Evolutionary conservation across 2,329 filamentous ascomycete species (phyloP), one percentile per base, ranked within the genome.

Genomic region (Boeremia exigua): DNA sequence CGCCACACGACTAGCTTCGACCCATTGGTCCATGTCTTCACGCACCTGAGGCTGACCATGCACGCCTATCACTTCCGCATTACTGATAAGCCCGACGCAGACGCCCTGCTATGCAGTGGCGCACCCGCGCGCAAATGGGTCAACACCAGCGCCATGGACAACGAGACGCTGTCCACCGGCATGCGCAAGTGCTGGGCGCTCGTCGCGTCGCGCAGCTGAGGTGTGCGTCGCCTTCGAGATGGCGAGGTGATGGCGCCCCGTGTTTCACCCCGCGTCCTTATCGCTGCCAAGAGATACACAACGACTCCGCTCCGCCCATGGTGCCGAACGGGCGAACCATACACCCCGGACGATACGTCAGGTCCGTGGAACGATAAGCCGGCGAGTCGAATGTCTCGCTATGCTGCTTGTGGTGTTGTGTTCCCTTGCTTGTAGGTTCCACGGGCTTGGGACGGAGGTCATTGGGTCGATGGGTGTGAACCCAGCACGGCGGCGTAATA

Each of bases 161-260:
- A 57, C 5, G 67, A 71, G 50, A 75, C 72, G 27, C 58, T 76
- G 25, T 74, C 72, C 19, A 75, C 72, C 2, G 73, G 73, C 19
- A 76, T 76, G 73, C 68, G 68, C 28, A 66, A 63, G 39, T 75
- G 73, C 56, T 75, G 73, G 73, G 60, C 63, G 3, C 59, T 73
- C 1, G 39, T 69, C 14, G 50, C 57, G 39, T 6, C 28, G 30
- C 36, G 27, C 25, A 14, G 27, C 27, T 39, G 19, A n/a, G 1
- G 4, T 28, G 32, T 25, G 11, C 29, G 9, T 30, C 9, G 29
- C 29, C 9, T 30, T 2, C 19, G 5, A 23, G 19, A 23, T 23
- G 19, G 19, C 3, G 19, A 23, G 19, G 19, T 23, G 19, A 5
- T 23, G 19, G 19, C 19, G 37, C 49, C 38, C 58, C 59, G 56